Evolutionary conservation across 2,329 filamentous ascomycete species (phyloP).

Genomic region (Curvularia sp.): DNA sequence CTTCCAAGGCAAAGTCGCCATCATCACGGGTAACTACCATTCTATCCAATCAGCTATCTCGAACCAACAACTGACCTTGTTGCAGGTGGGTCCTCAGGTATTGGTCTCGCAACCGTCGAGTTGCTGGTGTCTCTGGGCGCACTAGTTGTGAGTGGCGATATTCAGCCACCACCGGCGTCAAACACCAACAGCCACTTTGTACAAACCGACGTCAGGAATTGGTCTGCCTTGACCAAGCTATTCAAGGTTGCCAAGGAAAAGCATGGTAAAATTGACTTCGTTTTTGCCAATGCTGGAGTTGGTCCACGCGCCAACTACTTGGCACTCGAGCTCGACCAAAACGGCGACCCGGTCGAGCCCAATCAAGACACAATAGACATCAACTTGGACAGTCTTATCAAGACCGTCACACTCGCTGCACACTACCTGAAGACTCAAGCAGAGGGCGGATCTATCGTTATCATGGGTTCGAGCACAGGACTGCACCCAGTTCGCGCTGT

Average conservation of each 20-base stretch:
- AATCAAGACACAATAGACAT: conserved; percentile 56
- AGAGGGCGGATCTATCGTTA: conserved; percentile 61
- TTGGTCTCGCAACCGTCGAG: conserved; percentile 63
- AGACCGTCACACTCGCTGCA: conserved; percentile 59
- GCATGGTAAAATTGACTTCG: conserved; percentile 56
- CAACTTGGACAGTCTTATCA: conserved; percentile 59
- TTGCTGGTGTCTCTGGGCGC: conserved; percentile 62
- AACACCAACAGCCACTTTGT: conserved; percentile 35
- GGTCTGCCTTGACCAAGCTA: conserved; percentile 59
- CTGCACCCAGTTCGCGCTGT: conserved; percentile 60
- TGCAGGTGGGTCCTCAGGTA: conserved; percentile 64
- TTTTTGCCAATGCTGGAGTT: conserved; percentile 65
- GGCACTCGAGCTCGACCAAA: conserved; percentile 56
- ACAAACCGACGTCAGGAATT: conserved; percentile 56
- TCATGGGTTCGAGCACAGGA: conserved; percentile 61
- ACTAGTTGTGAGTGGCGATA: conserved; percentile 63
- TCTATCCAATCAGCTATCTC: background rate
- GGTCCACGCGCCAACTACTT: conserved; percentile 58
- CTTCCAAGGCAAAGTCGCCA: conserved; percentile 30
- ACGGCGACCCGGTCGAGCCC: conserved; percentile 60
- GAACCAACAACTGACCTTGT: background rate
- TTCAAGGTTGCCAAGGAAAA: conserved; percentile 60
- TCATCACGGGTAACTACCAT: conserved; percentile 28
- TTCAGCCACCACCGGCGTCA: conserved; percentile 50
- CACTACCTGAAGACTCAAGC: conserved; percentile 60